These are phyloP conservation scores for Pseudoneurospora amorphoporcata DNA, from an alignment of 495 filamentous ascomycete genomes.

Conservation along the genomic window DNA sequence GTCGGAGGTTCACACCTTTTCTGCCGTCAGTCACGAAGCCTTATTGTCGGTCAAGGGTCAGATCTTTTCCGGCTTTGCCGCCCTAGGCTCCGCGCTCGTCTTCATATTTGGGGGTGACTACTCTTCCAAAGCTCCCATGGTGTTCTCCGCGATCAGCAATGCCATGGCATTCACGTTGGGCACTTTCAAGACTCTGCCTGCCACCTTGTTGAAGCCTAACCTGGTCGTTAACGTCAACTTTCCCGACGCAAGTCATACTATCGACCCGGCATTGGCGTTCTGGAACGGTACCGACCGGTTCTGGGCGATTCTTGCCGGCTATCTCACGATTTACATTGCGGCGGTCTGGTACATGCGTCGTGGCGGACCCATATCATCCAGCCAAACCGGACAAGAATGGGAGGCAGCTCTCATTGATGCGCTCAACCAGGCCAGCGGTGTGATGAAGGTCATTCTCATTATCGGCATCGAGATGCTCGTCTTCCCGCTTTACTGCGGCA, in stretches of 20 bases:
- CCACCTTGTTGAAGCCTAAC: slow-evolving; percentile 18
- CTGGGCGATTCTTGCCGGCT: slow-evolving; percentile 73
- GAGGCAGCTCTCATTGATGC: slow-evolving; percentile 73
- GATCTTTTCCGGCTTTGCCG: slow-evolving; percentile 17
- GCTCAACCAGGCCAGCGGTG: slow-evolving; percentile 85
- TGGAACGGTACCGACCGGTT: slow-evolving; percentile 71
- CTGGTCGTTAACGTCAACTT: slow-evolving; percentile 43
- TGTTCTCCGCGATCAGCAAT: slow-evolving; percentile 1
- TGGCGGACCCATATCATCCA: slow-evolving; percentile 52
- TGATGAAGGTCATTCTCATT: slow-evolving; percentile 96
- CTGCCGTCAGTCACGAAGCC: slow-evolving; percentile 37
- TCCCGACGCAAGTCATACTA: slow-evolving; percentile 22
- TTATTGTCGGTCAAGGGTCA: slow-evolving; percentile 27
- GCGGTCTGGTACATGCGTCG: slow-evolving; percentile 70
- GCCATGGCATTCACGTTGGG: slow-evolving; percentile 5
- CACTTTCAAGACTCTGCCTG: slow-evolving; percentile 5
- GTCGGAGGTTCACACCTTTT: slow-evolving; percentile 37
- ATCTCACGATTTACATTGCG: slow-evolving; percentile 58
- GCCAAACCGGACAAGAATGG: slow-evolving; percentile 56
- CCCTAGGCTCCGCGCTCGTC: slow-evolving; percentile 10
- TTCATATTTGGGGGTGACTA: slow-evolving; percentile 28
- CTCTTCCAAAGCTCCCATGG: slow-evolving; percentile 12
- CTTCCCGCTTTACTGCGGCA: slow-evolving; percentile 90
- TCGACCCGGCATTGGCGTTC: slow-evolving; percentile 55
- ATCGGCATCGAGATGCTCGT: slow-evolving; percentile 99